phyloP scores from a whole-genome alignment of 306 rosid species.

The Vigna trinervia region DNA sequence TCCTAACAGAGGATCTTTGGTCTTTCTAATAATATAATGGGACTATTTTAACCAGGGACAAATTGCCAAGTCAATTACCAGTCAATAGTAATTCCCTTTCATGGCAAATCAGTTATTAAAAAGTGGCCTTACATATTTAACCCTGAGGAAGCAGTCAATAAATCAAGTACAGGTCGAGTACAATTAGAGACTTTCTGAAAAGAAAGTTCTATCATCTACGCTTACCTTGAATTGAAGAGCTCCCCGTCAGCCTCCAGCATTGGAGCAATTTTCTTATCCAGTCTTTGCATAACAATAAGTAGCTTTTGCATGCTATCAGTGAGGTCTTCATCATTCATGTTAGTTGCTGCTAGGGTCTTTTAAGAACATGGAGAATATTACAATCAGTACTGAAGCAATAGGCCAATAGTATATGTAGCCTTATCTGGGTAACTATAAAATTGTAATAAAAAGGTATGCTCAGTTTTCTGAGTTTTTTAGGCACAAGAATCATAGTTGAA shows the following conservation, averaged over 20 bases:
- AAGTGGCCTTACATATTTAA: slow-evolving; percentile 16
- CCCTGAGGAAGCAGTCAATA: background rate
- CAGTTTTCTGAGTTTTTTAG: background rate
- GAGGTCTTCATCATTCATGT: slow-evolving; percentile 84
- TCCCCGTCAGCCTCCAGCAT: slow-evolving; percentile 95
- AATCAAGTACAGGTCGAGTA: background rate
- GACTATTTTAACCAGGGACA: slow-evolving; percentile 3
- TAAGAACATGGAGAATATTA: slow-evolving; percentile 41
- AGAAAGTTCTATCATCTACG: slow-evolving; percentile 11
- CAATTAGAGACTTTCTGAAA: slow-evolving; percentile 29
- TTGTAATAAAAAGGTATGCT: slow-evolving; percentile 9
- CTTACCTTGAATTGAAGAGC: slow-evolving; percentile 83
- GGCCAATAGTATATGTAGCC: background rate
- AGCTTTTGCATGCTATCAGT: slow-evolving; percentile 94
- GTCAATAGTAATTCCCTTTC: slow-evolving; percentile 12
- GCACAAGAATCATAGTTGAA: slow-evolving; percentile 33
- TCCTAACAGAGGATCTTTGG: background rate
- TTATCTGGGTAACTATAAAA: background rate
- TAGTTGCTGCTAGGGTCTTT: slow-evolving; percentile 97
- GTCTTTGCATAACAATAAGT: slow-evolving; percentile 93
- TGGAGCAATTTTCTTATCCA: slow-evolving; percentile 88
- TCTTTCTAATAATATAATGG: background rate
- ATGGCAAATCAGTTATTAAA: background rate
- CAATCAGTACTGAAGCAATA: slow-evolving; percentile 32
- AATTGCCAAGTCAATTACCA: background rate